Evolutionary conservation across 2,329 filamentous ascomycete genomes (phyloP).

Genomic region (Macrophomina tecta): DNA sequence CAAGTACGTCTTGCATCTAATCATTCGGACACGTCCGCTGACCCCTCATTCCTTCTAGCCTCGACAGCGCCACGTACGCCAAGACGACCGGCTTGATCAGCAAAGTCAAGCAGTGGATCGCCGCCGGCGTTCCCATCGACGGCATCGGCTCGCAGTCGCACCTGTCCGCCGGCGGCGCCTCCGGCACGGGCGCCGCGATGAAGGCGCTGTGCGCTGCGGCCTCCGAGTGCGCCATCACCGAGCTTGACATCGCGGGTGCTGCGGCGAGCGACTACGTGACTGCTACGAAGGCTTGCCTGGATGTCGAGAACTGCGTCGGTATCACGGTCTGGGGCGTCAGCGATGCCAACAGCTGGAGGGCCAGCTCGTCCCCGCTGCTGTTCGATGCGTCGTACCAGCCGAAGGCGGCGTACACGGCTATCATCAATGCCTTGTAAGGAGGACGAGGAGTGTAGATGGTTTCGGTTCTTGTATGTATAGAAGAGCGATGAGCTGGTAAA

Average conservation of each 20-base stretch:
- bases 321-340: slow-evolving; percentile 67
- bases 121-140: slow-evolving; percentile 67
- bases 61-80: slow-evolving; percentile 64
- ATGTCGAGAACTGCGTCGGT: slow-evolving; percentile 66
- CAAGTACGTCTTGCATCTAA: slow-evolving; percentile 41
- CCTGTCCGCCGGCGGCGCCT: slow-evolving; percentile 55
- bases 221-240: slow-evolving; percentile 68
- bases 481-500: too few species aligned
- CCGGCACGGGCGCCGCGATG: slow-evolving; percentile 57
- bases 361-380: slow-evolving; percentile 45
- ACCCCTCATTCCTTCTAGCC: slow-evolving; percentile 52
- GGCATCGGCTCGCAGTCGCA: slow-evolving; percentile 68
- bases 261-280: slow-evolving; percentile 64
- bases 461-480: too few species aligned
- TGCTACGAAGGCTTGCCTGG: slow-evolving; percentile 61
- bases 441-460: too few species aligned
- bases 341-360: slow-evolving; percentile 52
- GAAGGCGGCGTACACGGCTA: slow-evolving; percentile 49
- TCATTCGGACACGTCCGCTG: not conserved
- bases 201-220: slow-evolving; percentile 59
- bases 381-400: slow-evolving; percentile 50
- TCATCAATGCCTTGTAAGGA: slow-evolving; percentile 28
- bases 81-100: slow-evolving; percentile 64
- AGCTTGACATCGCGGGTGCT: slow-evolving; percentile 69
- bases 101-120: slow-evolving; percentile 69